Conservation (phyloP, 495 filamentous ascomycete species). For the Clohesyomyces aquaticus region DNA sequence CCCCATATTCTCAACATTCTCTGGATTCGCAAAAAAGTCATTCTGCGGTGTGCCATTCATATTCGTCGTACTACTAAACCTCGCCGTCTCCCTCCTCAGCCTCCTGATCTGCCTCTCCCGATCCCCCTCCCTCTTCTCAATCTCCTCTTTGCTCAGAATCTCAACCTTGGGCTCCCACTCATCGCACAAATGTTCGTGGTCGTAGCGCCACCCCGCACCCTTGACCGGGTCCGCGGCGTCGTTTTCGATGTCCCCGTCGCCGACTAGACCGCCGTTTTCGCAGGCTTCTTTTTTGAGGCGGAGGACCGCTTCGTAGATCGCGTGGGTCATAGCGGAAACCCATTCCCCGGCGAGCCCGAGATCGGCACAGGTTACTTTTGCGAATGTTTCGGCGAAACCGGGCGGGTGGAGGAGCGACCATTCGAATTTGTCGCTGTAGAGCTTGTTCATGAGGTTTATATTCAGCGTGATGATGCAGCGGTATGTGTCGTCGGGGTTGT, state of each 20-base stretch:
- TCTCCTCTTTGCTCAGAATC: slow-evolving; percentile 88
- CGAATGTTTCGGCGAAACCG: slow-evolving; percentile 90
- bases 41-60: slow-evolving; percentile 64
- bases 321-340: slow-evolving; percentile 90
- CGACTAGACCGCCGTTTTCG: slow-evolving; percentile 80
- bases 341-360: slow-evolving; percentile 89
- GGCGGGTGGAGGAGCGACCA: slow-evolving; percentile 94
- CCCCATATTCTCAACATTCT: slow-evolving; percentile 68
- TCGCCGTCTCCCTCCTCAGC: slow-evolving; percentile 84
- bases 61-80: slow-evolving; percentile 83
- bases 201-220: slow-evolving; percentile 93
- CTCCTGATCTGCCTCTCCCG: slow-evolving; percentile 87
- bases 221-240: slow-evolving; percentile 70
- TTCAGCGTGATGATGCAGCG: slow-evolving; percentile 87
- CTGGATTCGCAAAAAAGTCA: slow-evolving; percentile 48
- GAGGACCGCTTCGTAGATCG: slow-evolving; percentile 93
- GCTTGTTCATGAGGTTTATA: slow-evolving; percentile 87
- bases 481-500: slow-evolving; percentile 89
- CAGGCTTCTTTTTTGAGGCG: slow-evolving; percentile 94
- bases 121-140: slow-evolving; percentile 95
- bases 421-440: slow-evolving; percentile 97
- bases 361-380: slow-evolving; percentile 88
- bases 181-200: slow-evolving; percentile 82
- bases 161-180: slow-evolving; percentile 97
- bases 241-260: slow-evolving; percentile 82